Base-by-base conservation (phyloP, 495 filamentous ascomycete genomes). In the Lentithecium fluviatile region DNA sequence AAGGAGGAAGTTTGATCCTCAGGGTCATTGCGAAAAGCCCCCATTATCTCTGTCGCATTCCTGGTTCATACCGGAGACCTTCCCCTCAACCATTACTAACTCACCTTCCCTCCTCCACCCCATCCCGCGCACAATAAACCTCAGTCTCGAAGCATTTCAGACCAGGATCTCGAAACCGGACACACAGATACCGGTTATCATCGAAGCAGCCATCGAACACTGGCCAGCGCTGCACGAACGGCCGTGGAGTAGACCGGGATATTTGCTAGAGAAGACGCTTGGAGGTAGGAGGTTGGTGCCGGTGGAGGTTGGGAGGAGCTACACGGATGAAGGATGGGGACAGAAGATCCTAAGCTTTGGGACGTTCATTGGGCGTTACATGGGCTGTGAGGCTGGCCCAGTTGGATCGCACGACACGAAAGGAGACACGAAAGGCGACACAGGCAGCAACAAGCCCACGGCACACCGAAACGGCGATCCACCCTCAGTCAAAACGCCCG, bases 291-390 rank as follows among this genome's bases (percentile, higher is more conserved):
- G 94, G 40, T 81, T 96, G 1, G 86, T 97, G 0, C 94, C 94
- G 0, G 79, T 97, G 13, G 94, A 99, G 70, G 69, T 95, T n/a
- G 94, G 94, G 6, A 77, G 89, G 47, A 89, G 84, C 62, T 99
- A 99, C 65, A 92, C 90, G 7, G 89, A 94, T 59, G 82, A 82
- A 20, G 85, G 78, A 13, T 99, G 95, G 94, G 85, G 87, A 0
- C 94, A 99, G 70, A 81, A 80, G 57, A 85, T 97, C 34, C 80
- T 97, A 12, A 73, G 83, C 2, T 95, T 97, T 58, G 73, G 75
- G 42, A 79, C 89, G 11, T 96, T 97, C 65, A 69, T 95, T 34
- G 66, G 76, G n/a, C 66, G 70, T 12, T 84, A 85, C 64, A 76
- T 92, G 54, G 66, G 77, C 24, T 10, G 20, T 53, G 63, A 0